These are phyloP conservation scores for Penicillium sp. DNA, from an alignment of 2,329 filamentous ascomycete species.

Conservation along the genomic window DNA sequence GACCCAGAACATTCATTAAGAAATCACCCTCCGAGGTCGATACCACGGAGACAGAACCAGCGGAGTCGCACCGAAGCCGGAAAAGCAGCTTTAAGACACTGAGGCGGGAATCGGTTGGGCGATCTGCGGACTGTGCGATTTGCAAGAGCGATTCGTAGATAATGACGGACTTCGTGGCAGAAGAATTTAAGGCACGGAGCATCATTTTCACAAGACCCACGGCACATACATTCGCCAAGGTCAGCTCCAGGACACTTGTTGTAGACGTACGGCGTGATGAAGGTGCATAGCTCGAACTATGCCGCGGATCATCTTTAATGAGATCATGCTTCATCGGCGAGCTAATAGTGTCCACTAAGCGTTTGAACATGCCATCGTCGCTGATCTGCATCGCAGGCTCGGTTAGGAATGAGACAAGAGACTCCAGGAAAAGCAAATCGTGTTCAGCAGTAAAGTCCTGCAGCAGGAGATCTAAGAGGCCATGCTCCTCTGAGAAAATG, in stretches of 20 bases:
- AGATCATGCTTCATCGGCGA: conserved; percentile 38
- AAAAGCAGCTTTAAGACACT: conserved; percentile 78
- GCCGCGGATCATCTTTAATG: conserved; percentile 28
- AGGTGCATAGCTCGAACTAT: conserved; percentile 41
- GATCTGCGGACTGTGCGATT: conserved; percentile 61
- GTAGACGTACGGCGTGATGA: conserved; percentile 33
- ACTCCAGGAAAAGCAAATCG: conserved; percentile 40
- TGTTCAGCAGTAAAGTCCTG: conserved; percentile 38
- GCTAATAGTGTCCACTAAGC: conserved; percentile 34
- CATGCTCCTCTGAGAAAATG: conserved; percentile 33
- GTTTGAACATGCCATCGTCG: conserved; percentile 35
- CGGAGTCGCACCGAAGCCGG: conserved; percentile 78
- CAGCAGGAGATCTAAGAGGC: conserved; percentile 35
- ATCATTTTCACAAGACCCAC: conserved; percentile 75
- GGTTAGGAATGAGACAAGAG: conserved; percentile 41
- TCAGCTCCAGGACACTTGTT: conserved; percentile 32
- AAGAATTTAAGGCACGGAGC: conserved; percentile 67
- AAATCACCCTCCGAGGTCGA: conserved; percentile 70
- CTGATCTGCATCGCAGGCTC: conserved; percentile 31
- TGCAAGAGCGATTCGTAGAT: conserved; percentile 65
- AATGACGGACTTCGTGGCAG: conserved; percentile 63
- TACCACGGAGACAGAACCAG: conserved; percentile 72
- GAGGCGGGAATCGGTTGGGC: conserved; percentile 69
- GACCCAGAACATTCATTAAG: conserved; percentile 70
- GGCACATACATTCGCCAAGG: conserved; percentile 63